Evolutionary conservation across 1,284 basidiomycete genomes (phyloP).

Genomic region (Trametes polyzona): DNA sequence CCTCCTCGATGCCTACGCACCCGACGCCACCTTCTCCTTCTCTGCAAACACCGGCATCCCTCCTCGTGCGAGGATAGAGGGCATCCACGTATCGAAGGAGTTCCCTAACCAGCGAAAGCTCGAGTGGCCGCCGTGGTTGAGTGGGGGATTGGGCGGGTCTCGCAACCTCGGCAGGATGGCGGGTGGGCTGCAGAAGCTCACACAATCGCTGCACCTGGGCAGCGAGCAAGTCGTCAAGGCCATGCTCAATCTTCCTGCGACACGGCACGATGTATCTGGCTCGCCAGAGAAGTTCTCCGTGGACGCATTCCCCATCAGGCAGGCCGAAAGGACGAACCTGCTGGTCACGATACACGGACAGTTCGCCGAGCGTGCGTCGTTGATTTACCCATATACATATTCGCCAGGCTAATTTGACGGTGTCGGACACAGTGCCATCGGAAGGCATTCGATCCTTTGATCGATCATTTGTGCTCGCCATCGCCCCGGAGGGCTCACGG

Average conservation of each 20-base stretch:
- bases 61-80: slow-evolving; percentile 67
- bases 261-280: slow-evolving; percentile 78
- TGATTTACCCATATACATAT: background rate
- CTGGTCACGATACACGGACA: slow-evolving; percentile 91
- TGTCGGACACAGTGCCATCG: slow-evolving; percentile 27
- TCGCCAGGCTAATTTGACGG: slow-evolving; percentile 1
- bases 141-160: slow-evolving; percentile 57
- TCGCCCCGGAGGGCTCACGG: slow-evolving; percentile 80
- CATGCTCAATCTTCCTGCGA: slow-evolving; percentile 70
- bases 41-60: slow-evolving; percentile 84
- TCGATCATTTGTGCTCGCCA: slow-evolving; percentile 86
- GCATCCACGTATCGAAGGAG: slow-evolving; percentile 59
- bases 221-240: slow-evolving; percentile 68
- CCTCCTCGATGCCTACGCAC: slow-evolving; percentile 79
- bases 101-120: slow-evolving; percentile 84
- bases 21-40: slow-evolving; percentile 87
- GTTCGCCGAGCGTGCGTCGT: slow-evolving; percentile 82
- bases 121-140: slow-evolving; percentile 75
- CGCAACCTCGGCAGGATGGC: slow-evolving; percentile 78
- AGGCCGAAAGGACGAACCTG: slow-evolving; percentile 64
- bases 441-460: slow-evolving; percentile 89
- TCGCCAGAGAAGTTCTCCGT: slow-evolving; percentile 84
- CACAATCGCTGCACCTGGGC: slow-evolving; percentile 76
- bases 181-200: slow-evolving; percentile 63
- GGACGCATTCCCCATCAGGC: slow-evolving; percentile 82